These are phyloP conservation scores for Solanum tarapatanum DNA, from an alignment of 257 asterid genomes.

Conservation along the genomic window DNA sequence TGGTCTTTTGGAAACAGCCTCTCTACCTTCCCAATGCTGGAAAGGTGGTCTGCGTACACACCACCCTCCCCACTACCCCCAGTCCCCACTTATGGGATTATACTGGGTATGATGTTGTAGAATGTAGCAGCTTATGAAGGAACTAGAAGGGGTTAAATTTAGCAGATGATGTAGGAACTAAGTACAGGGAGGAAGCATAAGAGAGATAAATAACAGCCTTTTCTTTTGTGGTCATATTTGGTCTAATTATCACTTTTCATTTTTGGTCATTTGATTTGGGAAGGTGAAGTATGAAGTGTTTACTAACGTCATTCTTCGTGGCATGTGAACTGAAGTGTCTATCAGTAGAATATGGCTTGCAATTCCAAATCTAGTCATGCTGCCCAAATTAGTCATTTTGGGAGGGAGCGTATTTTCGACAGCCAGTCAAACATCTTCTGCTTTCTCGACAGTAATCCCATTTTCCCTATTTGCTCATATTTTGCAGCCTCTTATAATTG, in stretches of 20 bases:
- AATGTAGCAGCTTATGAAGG: not conserved
- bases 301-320: not conserved
- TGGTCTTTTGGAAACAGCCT: not conserved
- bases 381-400: not conserved
- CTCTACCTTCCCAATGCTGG: not conserved
- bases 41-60: not conserved
- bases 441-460: not conserved
- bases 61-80: not conserved
- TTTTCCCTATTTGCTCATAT: not conserved
- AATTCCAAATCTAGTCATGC: not conserved
- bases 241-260: not conserved
- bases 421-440: not conserved
- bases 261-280: not conserved
- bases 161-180: not conserved
- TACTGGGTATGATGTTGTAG: not conserved
- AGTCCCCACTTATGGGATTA: no score
- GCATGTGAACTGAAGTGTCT: not conserved
- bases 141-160: not conserved
- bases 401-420: not conserved
- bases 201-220: not conserved
- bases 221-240: not conserved
- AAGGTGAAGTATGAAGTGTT: not conserved
- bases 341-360: not conserved
- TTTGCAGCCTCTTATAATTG: slow-evolving; percentile 72
- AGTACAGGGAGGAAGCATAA: not conserved